Base-by-base conservation (phyloP, 1,284 basidiomycete genomes). In the Marasmius tenuissimus region DNA sequence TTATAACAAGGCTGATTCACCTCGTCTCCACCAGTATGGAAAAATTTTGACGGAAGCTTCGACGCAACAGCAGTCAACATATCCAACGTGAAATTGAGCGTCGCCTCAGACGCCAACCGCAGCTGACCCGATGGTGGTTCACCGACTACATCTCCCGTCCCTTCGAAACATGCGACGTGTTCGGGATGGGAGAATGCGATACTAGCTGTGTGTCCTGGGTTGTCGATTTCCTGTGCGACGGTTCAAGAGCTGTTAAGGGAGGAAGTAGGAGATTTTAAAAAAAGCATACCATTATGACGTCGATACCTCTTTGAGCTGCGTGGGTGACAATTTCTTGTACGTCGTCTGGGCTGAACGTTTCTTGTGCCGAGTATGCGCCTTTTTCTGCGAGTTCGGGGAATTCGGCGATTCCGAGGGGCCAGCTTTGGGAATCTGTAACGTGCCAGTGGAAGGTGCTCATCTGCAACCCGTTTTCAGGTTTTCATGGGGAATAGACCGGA, bases 11-110 rank as follows among this genome's bases (percentile, higher is more conserved):
- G 78, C 9, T 71, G 70, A 70, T 94, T 93, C 63, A 95, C 72
- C 73, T 96, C 93, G 70, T 96, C 94, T 0, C 93, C 93, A 1
- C 94, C 94, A 0, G 91, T 91, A 65, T 85, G 86, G 71, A 96
- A 86, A 63, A 91, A 80, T 33, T 72, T 79, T 12, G 87, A 85
- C 0, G 85, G 83, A 64, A 90, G 81, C 51, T 84, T 71, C 18
- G 48, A 48, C 4, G 70, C 67, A 18, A 65, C 66, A n/a, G 68
- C 62, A 50, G 60, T 64, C 65, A 88, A 79, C 20, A 91, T 69
- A 11, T 72, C 71, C 5, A 73, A 69, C 12, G 83, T 81, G 66
- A 84, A 87, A 9, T 78, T 72, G 49, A 74, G 68, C 0, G 79
- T 81, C 9, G 68, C 69, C 39, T 74, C 67, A 8, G 83, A 81